phyloP scores from a whole-genome alignment of 768 basidiomycete genomes.

The Leccinum subtestaceum region DNA sequence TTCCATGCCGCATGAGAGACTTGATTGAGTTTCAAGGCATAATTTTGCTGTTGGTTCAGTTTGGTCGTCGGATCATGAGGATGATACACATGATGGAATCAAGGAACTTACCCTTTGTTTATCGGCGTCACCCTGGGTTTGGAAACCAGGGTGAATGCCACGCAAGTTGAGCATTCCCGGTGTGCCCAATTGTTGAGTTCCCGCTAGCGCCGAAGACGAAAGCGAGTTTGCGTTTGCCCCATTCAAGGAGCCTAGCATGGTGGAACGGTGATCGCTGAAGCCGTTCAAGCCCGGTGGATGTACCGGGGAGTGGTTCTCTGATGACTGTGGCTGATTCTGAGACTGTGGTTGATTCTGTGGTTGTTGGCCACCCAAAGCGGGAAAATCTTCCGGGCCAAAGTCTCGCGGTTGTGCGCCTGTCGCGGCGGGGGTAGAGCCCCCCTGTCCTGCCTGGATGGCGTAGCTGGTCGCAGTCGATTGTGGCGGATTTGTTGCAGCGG shows the following conservation, averaged over 20 bases:
- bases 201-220: slow-evolving; percentile 33
- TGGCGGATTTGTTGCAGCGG: slow-evolving; percentile 30
- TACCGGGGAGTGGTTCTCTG: slow-evolving; percentile 33
- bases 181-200: slow-evolving; percentile 49
- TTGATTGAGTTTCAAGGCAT: slow-evolving; percentile 62
- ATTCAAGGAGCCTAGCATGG: slow-evolving; percentile 49
- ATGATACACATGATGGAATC: neutral
- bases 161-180: slow-evolving; percentile 67
- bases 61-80: neutral
- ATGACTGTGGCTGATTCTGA: slow-evolving; percentile 30
- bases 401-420: slow-evolving; percentile 24
- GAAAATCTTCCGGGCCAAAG: slow-evolving; percentile 89
- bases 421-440: slow-evolving; percentile 24
- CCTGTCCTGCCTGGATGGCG: slow-evolving; percentile 74
- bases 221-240: slow-evolving; percentile 18
- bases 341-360: slow-evolving; percentile 24
- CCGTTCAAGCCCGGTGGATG: slow-evolving; percentile 83
- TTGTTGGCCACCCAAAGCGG: slow-evolving; percentile 56
- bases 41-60: slow-evolving; percentile 47
- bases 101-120: slow-evolving; percentile 59
- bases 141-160: slow-evolving; percentile 43
- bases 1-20: slow-evolving; percentile 64
- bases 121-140: slow-evolving; percentile 60
- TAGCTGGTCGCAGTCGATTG: slow-evolving; percentile 58
- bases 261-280: slow-evolving; percentile 55